These are phyloP conservation scores for Arthromyces matolae DNA, from an alignment of 768 basidiomycete species.

Conservation along the genomic window DNA sequence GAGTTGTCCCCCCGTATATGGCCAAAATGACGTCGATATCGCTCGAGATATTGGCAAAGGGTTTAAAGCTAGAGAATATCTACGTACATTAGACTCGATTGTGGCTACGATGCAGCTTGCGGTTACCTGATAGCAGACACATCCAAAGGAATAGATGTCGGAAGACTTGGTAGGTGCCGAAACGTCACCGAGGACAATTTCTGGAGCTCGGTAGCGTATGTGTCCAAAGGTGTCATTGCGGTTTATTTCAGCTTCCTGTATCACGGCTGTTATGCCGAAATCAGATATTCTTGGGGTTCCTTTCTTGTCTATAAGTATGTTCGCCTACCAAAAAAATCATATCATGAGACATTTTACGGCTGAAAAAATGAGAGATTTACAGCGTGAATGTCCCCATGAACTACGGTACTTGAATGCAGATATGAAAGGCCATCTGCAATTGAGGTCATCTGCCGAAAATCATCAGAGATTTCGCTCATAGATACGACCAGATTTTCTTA, in stretches of 20 bases:
- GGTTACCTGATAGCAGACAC: not conserved
- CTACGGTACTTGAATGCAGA: slow-evolving; percentile 1
- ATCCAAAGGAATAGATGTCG: slow-evolving; percentile 4
- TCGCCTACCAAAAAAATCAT: not conserved
- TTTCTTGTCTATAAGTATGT: slow-evolving; percentile 8
- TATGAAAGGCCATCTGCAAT: not conserved
- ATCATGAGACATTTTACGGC: not conserved
- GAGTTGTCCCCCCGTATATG: not conserved
- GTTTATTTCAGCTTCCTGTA: not conserved
- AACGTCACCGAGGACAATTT: not conserved
- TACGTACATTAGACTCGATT: not conserved
- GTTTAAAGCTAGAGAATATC: not conserved
- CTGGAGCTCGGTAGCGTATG: slow-evolving; percentile 4
- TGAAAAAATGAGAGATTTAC: not conserved
- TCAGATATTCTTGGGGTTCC: slow-evolving; percentile 4
- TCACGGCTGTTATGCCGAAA: slow-evolving; percentile 3
- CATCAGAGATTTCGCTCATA: too few relatives aligned
- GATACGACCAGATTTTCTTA: too few relatives aligned
- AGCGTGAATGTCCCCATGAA: slow-evolving; percentile 6
- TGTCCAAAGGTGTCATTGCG: not conserved
- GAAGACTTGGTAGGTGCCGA: not conserved
- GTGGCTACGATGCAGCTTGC: too few relatives aligned
- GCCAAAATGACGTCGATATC: slow-evolving; percentile 6
- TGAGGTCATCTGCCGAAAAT: not conserved
- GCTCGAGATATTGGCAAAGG: not conserved